These are phyloP conservation scores for Dorcoceras hygrometricum DNA, from an alignment of 257 asterid species.

Conservation along the genomic window DNA sequence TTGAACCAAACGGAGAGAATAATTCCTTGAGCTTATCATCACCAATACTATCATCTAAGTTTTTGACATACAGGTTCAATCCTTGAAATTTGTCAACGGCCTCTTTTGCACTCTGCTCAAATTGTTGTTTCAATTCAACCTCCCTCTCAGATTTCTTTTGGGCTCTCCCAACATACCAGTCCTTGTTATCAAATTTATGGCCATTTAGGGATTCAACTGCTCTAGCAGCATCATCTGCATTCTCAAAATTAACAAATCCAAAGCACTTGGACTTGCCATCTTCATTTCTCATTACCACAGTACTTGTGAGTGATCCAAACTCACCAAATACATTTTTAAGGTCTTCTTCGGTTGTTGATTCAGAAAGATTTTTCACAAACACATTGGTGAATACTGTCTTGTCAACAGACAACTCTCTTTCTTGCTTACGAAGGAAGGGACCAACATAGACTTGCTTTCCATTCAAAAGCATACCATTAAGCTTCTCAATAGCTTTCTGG, in stretches of 20 bases:
- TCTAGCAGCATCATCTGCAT: conserved; percentile 50
- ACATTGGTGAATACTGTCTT: conserved; percentile 47
- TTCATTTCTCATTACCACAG: conserved; percentile 53
- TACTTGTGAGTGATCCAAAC: conserved; percentile 52
- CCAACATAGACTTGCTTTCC: conserved; percentile 54
- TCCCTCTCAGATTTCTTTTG: conserved; percentile 59
- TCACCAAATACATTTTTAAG: conserved; percentile 41
- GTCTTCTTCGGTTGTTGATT: conserved; percentile 49
- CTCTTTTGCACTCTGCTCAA: conserved; percentile 46
- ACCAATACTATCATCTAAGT: conserved; percentile 55
- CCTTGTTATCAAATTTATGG: conserved; percentile 41
- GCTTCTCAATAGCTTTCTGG: conserved; percentile 48
- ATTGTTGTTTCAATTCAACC: conserved; percentile 42
- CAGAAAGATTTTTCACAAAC: conserved; percentile 54
- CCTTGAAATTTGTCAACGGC: conserved; percentile 50
- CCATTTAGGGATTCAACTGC: conserved; percentile 58
- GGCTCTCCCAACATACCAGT: conserved; percentile 61
- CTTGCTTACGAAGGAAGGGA: conserved; percentile 49
- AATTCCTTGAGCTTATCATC: conserved; percentile 56
- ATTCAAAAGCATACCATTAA: conserved; percentile 52
- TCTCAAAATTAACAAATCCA: conserved; percentile 58
- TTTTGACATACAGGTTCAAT: conserved; percentile 51
- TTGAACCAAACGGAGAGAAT: conserved; percentile 45
- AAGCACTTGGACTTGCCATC: conserved; percentile 57
- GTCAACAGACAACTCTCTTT: conserved; percentile 32